These are phyloP conservation scores for Alectoria sarmentosa DNA, from an alignment of 495 filamentous ascomycete species.

Conservation along the genomic window DNA sequence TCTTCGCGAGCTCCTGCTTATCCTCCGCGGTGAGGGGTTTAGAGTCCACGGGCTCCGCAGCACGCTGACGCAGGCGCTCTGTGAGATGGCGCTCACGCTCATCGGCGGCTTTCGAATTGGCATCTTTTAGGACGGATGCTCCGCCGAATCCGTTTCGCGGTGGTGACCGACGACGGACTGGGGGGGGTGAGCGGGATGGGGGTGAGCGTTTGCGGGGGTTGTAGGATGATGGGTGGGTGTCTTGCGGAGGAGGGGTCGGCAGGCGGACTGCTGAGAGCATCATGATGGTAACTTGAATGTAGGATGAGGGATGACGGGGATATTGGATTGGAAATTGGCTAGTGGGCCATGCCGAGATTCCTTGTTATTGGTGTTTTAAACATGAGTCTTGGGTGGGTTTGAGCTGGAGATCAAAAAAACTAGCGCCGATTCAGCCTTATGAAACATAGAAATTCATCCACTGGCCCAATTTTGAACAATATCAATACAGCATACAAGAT, in stretches of 20 bases:
- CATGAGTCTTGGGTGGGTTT: not conserved
- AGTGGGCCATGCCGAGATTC: not conserved
- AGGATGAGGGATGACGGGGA: not conserved
- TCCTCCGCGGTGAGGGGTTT: constrained; percentile 71
- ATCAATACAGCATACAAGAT: not conserved
- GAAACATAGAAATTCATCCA: not conserved
- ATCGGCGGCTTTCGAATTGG: constrained; percentile 49
- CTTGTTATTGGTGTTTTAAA: not conserved
- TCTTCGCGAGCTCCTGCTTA: constrained; percentile 74
- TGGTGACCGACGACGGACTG: constrained; percentile 53
- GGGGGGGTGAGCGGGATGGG: constrained; percentile 56
- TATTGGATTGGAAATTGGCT: not conserved
- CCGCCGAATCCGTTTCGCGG: constrained; percentile 36
- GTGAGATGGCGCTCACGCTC: constrained; percentile 58
- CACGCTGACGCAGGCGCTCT: constrained; percentile 50
- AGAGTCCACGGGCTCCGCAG: constrained; percentile 42
- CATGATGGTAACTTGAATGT: constrained; percentile 23
- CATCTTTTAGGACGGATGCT: constrained; percentile 38
- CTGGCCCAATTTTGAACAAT: not conserved
- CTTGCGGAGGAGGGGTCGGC: constrained; percentile 55
- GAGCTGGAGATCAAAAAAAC: not conserved
- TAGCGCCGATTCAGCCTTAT: not conserved
- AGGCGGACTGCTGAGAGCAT: constrained; percentile 63
- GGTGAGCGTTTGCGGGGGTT: constrained; percentile 55
- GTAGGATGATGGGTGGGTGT: constrained; percentile 41